phyloP scores from a whole-genome alignment of 2,329 filamentous ascomycete species.

The Cordyceps tenuipes region DNA sequence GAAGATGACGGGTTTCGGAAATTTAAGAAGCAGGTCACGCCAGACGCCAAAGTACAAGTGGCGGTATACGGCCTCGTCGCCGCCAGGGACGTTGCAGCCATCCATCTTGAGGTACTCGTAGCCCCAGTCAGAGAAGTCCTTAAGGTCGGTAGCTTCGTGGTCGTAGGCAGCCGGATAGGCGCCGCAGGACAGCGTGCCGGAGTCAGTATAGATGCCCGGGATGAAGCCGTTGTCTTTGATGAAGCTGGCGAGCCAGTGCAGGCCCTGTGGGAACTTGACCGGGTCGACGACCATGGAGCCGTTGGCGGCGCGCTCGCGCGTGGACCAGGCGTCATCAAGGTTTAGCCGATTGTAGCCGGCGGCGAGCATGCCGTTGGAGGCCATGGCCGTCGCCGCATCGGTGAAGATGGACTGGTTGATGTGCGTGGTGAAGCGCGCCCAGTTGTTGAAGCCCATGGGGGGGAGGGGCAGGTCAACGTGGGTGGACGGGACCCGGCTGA shows the following conservation, averaged over 20 bases:
- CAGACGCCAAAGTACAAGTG: slow-evolving; percentile 31
- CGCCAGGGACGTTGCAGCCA: slow-evolving; percentile 29
- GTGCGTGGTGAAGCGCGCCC: slow-evolving; percentile 38
- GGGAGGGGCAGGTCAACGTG: slow-evolving; percentile 19
- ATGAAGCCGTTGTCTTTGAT: slow-evolving; percentile 31
- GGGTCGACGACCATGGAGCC: slow-evolving; percentile 33
- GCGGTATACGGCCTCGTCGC: slow-evolving; percentile 16
- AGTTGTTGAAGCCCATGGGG: slow-evolving; percentile 46
- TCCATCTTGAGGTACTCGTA: slow-evolving; percentile 33
- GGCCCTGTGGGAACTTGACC: slow-evolving; percentile 32
- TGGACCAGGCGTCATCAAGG: slow-evolving; percentile 39
- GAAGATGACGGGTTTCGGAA: slow-evolving; percentile 31
- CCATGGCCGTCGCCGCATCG: slow-evolving; percentile 38
- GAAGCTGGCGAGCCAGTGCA: slow-evolving; percentile 32
- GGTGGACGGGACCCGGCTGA: background rate
- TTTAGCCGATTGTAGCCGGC: slow-evolving; percentile 29
- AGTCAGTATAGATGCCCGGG: slow-evolving; percentile 38
- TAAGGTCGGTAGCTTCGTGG: slow-evolving; percentile 33
- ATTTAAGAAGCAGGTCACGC: slow-evolving; percentile 30
- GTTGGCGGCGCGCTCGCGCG: slow-evolving; percentile 24
- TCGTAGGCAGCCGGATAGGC: slow-evolving; percentile 33
- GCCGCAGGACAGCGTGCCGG: slow-evolving; percentile 35
- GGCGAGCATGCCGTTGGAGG: slow-evolving; percentile 29
- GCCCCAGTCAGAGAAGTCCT: slow-evolving; percentile 30
- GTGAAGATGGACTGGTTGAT: slow-evolving; percentile 41